Base-by-base conservation (phyloP, 257 asterid genomes). In the Solanum appendiculatum region DNA sequence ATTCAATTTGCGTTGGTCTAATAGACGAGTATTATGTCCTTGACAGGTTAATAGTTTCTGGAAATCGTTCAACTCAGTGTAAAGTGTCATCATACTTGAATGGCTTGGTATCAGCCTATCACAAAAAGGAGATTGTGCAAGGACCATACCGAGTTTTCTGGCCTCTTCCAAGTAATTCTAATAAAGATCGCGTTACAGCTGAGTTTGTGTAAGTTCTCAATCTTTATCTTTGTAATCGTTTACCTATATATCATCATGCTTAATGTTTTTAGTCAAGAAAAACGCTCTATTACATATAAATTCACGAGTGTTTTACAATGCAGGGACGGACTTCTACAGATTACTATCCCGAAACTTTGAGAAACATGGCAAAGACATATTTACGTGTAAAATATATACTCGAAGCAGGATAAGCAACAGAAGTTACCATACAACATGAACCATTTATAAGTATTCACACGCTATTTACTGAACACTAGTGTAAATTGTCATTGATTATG, bases 301-400 rank as follows among this genome's bases (percentile, higher is more conserved):
- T 44, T 44, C 69, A 29, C 33, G 48, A 27, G 72, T 80, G 10
- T 68, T 85, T 84, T 5, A 34, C 44, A 82, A 83, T 89, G 94
- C 95, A 95, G 98, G 88, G 95, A 94, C 5, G 98, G 97, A 51
- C 92, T 95, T 87, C 92, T 95, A 68, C 93, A 85, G 86, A 88
- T 95, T 83, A 91, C 90, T 2, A 75, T 93, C 60, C 97, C 97
- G 6, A 94, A 95, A 90, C 92, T 89, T 82, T 87, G 93, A 6
- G 92, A 90, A 86, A 90, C 90, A 42, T 82, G 92, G 91, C 91
- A 91, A 92, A 89, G 91, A 87, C 91, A 44, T 58, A 88, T 89
- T 21, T 92, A 93, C 90, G 56, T 82, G 23, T 68, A 68, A 68
- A 74, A 37, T 31, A 39, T 51, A 33, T 21, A 37, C n/a, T 5